Conservation (phyloP, 306 rosid species). For the Hippophae rhamnoides region DNA sequence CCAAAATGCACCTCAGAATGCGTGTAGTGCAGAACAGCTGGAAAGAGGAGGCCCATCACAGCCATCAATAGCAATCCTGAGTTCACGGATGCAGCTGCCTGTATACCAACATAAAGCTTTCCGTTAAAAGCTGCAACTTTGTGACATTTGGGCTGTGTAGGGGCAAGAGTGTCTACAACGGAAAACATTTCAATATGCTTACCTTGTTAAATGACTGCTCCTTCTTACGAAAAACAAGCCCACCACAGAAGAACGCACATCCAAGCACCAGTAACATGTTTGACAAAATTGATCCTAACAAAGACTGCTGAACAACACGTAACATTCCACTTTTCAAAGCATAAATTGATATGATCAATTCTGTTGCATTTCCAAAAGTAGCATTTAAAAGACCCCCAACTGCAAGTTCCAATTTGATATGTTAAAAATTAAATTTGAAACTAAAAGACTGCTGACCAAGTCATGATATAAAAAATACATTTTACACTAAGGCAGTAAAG, state of each 20-base stretch:
- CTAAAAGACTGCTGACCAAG: conserved; percentile 5
- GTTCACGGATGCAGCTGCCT: conserved; percentile 64
- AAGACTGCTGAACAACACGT: conserved; percentile 74
- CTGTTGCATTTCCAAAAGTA: conserved; percentile 11
- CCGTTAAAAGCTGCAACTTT: not conserved
- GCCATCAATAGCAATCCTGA: conserved; percentile 61
- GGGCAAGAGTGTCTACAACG: not conserved
- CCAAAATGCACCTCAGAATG: conserved; percentile 47
- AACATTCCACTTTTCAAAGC: conserved; percentile 66
- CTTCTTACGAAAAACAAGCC: conserved; percentile 40
- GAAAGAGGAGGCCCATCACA: conserved; percentile 54
- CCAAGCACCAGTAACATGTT: conserved; percentile 90
- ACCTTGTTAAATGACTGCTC: conserved; percentile 82
- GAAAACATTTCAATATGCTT: conserved; percentile 2
- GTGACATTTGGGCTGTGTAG: not conserved
- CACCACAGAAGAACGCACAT: conserved; percentile 72
- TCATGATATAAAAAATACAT: not conserved
- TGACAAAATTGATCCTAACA: conserved; percentile 79
- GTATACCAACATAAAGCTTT: conserved; percentile 22
- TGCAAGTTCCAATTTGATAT: conserved; percentile 30
- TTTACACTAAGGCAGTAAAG: not conserved
- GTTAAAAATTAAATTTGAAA: conserved; percentile 19
- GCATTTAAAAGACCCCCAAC: conserved; percentile 84
- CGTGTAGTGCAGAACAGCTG: conserved; percentile 59
- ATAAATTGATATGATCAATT: conserved; percentile 67